phyloP scores from a whole-genome alignment of 139 green algal species.

The Tetraselmis chui region DNA sequence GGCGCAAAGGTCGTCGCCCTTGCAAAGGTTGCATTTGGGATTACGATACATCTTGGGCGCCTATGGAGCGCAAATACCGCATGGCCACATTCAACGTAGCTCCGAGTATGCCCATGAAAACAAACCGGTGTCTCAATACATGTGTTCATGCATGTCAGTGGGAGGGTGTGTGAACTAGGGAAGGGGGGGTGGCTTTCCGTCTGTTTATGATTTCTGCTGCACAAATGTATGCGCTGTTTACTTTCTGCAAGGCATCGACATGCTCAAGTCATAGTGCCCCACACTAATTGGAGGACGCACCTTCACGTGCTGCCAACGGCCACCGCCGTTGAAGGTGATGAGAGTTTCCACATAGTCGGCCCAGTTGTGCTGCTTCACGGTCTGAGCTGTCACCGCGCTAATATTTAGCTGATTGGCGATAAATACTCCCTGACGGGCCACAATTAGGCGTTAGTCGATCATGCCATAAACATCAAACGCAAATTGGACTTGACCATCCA shows the following conservation, averaged over 20 bases:
- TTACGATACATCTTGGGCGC: neutral
- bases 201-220: too few relatives aligned
- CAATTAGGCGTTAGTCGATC: too few relatives aligned
- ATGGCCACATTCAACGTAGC: too few relatives aligned
- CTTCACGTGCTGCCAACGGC: neutral
- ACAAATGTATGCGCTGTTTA: too few relatives aligned
- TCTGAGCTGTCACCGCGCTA: neutral
- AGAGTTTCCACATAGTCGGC: neutral
- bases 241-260: too few relatives aligned
- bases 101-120: too few relatives aligned
- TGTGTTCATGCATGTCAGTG: neutral
- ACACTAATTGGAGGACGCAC: neutral
- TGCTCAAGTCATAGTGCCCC: neutral
- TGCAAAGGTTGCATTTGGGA: neutral
- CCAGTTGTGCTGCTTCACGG: slow-evolving; percentile 3
- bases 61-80: neutral
- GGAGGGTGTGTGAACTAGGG: neutral
- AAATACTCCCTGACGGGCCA: slow-evolving; percentile 2
- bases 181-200: neutral
- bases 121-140: too few relatives aligned
- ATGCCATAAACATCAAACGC: neutral
- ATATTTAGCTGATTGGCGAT: slow-evolving; percentile 1
- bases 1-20: slow-evolving; percentile 4
- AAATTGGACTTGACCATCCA: neutral
- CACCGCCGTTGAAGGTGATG: neutral